Base-by-base conservation (phyloP, 768 basidiomycete species). In the Infundibulicybe gibba region DNA sequence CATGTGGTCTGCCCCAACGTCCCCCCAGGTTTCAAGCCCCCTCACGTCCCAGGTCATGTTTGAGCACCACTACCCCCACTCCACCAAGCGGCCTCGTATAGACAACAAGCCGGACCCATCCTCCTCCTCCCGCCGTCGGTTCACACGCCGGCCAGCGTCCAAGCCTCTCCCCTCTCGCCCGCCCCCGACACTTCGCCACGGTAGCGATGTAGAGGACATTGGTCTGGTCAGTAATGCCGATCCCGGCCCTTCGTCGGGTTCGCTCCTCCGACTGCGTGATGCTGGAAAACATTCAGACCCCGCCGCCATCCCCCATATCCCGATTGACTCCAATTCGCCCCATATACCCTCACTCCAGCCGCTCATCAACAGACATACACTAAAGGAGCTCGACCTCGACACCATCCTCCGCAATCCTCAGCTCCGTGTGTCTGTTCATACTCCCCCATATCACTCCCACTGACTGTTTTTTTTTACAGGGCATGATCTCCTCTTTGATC, bases 401-500 rank as follows among this genome's bases (percentile, higher is more conserved):
- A 80, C 85, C 44, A 93, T 95, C 56, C 74, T 95, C 47, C 81
- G 88, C 41, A 93, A 93, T 63, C 90, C 91, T 17, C 91, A 94
- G 61, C 84, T 95, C 49, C 87, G 94, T 90, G 68, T 70, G 85
- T 85, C 16, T 47, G 30, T 55, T 37, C 50, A 30, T 49, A 47
- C 47, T 20, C 41, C 47, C 49, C 34, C 38, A 25, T 44, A 50
- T 55, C 32, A 41, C 50, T 48, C 41, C 46, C 49, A 50, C 33
- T 48, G 21, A 43, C 6, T n/a, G n/a, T n/a, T n/a, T n/a, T n/a
- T 34, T 33, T 41, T 41, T 39, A 48, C 57, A 91, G 89, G 89
- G 31, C 92, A 95, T 56, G 92, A 94, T 66, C 75, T 94, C 50
- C 79, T 94, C 54, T 94, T 94, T 54, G 93, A 95, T 52, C 77